These are phyloP conservation scores for Ustilago cynodontis DNA, from an alignment of 1,284 basidiomycete genomes.

Conservation along the genomic window DNA sequence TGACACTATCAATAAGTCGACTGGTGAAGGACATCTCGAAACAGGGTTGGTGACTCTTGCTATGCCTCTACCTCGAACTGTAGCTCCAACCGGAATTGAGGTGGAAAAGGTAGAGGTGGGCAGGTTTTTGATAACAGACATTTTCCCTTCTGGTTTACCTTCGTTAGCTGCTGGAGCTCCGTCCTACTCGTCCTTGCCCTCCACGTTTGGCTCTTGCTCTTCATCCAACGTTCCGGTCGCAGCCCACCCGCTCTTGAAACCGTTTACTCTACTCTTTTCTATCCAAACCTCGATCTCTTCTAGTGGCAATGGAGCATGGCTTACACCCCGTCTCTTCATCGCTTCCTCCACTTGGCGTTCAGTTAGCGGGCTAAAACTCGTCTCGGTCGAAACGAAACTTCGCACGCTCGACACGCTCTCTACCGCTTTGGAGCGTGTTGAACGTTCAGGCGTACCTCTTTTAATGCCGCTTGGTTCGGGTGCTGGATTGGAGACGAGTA, in stretches of 20 bases:
- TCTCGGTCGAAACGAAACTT: conserved; percentile 84
- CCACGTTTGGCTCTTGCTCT: neutral
- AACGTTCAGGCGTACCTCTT: conserved; percentile 49
- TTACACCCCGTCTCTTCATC: conserved; percentile 87
- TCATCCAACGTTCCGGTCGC: conserved; percentile 7
- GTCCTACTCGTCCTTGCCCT: conserved; percentile 47
- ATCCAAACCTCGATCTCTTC: neutral
- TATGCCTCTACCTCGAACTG: conserved; percentile 34
- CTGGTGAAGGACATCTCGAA: neutral
- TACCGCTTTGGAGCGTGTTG: conserved; percentile 81
- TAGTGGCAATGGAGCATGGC: conserved; percentile 78
- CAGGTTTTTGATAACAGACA: conserved; percentile 40
- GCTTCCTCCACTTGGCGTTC: conserved; percentile 84
- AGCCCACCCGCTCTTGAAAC: conserved; percentile 33
- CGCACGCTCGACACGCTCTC: conserved; percentile 83
- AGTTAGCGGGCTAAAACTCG: conserved; percentile 83
- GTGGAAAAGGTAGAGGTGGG: neutral
- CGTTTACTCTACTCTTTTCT: conserved; percentile 23
- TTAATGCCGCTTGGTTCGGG: conserved; percentile 36
- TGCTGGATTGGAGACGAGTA: conserved; percentile 53
- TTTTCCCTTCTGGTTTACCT: conserved; percentile 58
- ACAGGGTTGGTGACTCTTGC: conserved; percentile 14
- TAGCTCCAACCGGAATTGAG: neutral
- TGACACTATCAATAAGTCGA: neutral
- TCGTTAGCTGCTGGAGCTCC: conserved; percentile 50